Percentiles rank a stretch among this genome's conserved stretches.
Conservation (phyloP, 768 basidiomycete genomes). For the Lentinula sp. region DNA sequence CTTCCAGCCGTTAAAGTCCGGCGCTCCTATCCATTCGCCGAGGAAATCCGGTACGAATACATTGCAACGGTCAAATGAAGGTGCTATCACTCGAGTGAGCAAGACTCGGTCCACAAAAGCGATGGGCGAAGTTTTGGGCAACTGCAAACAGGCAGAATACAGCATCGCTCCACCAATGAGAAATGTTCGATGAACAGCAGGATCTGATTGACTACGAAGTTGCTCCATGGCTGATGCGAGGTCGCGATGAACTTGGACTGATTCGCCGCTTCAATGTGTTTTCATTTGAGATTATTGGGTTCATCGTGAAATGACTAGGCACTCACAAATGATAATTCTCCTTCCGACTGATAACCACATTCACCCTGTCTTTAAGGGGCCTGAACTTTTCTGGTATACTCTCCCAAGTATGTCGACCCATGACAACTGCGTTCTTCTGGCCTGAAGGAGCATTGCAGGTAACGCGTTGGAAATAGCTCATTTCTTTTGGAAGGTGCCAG, state of each 20-base stretch:
- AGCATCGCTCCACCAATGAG: constrained; percentile 91
- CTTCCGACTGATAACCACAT: constrained; percentile 66
- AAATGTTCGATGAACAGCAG: constrained; percentile 56
- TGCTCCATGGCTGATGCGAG: constrained; percentile 36
- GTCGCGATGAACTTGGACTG: constrained; percentile 30
- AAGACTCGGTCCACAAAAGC: constrained; percentile 74
- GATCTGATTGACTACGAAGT: constrained; percentile 16
- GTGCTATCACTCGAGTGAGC: constrained; percentile 75
- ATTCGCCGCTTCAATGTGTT: not conserved
- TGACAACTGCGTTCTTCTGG: constrained; percentile 70
- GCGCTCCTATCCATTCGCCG: constrained; percentile 13
- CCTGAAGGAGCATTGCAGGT: constrained; percentile 56
- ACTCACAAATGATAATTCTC: constrained; percentile 13
- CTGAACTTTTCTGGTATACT: constrained; percentile 83
- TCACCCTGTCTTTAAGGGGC: constrained; percentile 70
- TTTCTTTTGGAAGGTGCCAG: constrained; percentile 85
- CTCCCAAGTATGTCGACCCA: constrained; percentile 98
- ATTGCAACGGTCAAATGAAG: constrained; percentile 79
- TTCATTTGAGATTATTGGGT: not conserved
- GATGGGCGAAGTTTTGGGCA: constrained; percentile 23
- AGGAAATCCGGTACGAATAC: constrained; percentile 78
- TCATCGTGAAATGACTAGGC: not conserved
- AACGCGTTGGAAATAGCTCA: constrained; percentile 88
- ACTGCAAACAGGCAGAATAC: constrained; percentile 62
- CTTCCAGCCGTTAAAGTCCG: constrained; percentile 39